phyloP scores from a whole-genome alignment of 306 rosid genomes.

The Fragaria ananassa region DNA sequence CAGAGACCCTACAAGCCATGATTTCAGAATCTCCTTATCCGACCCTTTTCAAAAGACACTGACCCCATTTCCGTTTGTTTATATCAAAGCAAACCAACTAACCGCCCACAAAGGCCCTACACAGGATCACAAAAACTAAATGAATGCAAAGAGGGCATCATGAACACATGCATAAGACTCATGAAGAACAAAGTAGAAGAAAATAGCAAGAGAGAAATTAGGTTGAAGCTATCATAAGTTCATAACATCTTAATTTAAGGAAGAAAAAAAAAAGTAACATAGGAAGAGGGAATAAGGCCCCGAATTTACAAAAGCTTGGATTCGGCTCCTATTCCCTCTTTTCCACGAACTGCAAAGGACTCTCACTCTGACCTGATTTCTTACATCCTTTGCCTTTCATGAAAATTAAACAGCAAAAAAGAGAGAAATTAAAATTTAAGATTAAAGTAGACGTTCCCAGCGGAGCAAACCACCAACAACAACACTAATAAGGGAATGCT shows the following conservation, averaged over 20 bases:
- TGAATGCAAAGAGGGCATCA: neutral
- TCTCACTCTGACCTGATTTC: constrained; percentile 18
- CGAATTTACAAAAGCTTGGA: constrained; percentile 42
- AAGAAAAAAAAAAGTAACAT: constrained; percentile 15
- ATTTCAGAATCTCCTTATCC: constrained; percentile 32
- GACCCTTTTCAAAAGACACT: constrained; percentile 12
- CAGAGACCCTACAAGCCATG: constrained; percentile 30
- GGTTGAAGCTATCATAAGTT: neutral
- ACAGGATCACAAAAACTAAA: neutral
- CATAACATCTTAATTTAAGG: neutral
- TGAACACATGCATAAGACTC: neutral
- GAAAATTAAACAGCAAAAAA: constrained; percentile 10
- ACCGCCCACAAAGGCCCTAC: constrained; percentile 14
- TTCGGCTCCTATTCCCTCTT: constrained; percentile 35
- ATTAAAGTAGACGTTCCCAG: constrained; percentile 25
- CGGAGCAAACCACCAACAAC: constrained; percentile 22
- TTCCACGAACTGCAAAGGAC: constrained; percentile 32
- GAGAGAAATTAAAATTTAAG: neutral
- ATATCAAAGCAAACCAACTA: constrained; percentile 11
- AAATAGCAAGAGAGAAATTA: neutral
- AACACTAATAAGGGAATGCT: constrained; percentile 13
- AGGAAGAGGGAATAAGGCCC: constrained; percentile 34
- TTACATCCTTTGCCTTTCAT: constrained; percentile 33
- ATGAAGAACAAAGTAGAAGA: neutral
- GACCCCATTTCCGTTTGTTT: constrained; percentile 3